Evolutionary conservation across 352 stramenopile genomes (phyloP), one percentile per base, ranked within the genome.

Genomic region (Lagenidium sp.): DNA sequence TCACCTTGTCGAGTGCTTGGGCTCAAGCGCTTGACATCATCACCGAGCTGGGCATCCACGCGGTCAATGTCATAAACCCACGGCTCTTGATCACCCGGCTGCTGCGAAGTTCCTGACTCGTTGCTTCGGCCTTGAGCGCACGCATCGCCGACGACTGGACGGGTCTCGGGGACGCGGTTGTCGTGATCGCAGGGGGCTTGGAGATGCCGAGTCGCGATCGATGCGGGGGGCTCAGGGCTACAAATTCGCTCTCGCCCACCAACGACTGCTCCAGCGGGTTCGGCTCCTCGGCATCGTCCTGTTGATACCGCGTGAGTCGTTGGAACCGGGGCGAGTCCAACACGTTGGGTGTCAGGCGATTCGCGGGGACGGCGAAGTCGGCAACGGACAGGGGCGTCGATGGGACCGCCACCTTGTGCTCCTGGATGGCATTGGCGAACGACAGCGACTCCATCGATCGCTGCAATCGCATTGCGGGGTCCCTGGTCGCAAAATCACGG

Each of bases 61-160:
- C 44, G 55, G 19, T 79, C 63, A 20, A 86, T 55, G 43, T 83
- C 63, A 41, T 89, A 89, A 84, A 89, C 0, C 76, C 76, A 23
- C 76, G 64, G 47, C 76, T 89, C 50, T 81, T 81, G 47, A 89
- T 89, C 15, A 85, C 66, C 7, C 76, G 76, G 32, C 71, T 86
- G 39, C 38, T 72, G 41, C 65, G 68, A 15, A 88, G 24, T 8
- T 48, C 32, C 13, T 54, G 48, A 3, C 28, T 39, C 7, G n/a
- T n/a, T n/a, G n/a, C n/a, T n/a, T n/a, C n/a, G n/a, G n/a, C n/a
- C n/a, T n/a, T n/a, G n/a, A n/a, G n/a, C n/a, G n/a, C n/a, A n/a
- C n/a, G n/a, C n/a, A n/a, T n/a, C n/a, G n/a, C n/a, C n/a, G n/a
- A n/a, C n/a, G n/a, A n/a, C n/a, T n/a, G n/a, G n/a, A n/a, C n/a